Evolutionary conservation across 2,329 filamentous ascomycete species (phyloP).

Genomic region (Penicillium paneum): DNA sequence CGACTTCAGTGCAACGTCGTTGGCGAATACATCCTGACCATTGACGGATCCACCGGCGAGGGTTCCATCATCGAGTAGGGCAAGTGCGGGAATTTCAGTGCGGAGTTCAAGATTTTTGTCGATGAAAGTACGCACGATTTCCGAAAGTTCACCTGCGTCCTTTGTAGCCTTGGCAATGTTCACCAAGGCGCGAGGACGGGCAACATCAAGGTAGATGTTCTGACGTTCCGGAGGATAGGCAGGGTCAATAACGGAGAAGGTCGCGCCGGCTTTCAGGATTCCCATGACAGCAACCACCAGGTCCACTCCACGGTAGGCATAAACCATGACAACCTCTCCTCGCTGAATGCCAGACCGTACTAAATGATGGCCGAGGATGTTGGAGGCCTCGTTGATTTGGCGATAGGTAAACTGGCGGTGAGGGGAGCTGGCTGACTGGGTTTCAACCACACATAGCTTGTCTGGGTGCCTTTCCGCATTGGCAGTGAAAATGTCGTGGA

Average conservation of each 20-base stretch:
- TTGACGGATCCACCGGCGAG: slow-evolving; percentile 66
- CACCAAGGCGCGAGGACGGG: slow-evolving; percentile 69
- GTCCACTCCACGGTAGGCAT: slow-evolving; percentile 77
- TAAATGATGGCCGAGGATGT: slow-evolving; percentile 75
- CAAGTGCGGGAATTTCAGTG: slow-evolving; percentile 70
- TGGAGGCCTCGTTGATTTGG: slow-evolving; percentile 82
- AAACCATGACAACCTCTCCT: slow-evolving; percentile 93
- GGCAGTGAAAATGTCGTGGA: slow-evolving; percentile 44
- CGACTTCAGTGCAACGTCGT: slow-evolving; percentile 51
- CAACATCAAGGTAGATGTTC: slow-evolving; percentile 77
- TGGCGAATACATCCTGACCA: slow-evolving; percentile 65
- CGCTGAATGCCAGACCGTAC: slow-evolving; percentile 67
- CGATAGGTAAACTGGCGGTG: slow-evolving; percentile 73
- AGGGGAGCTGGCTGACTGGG: slow-evolving; percentile 50
- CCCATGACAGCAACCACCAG: slow-evolving; percentile 80
- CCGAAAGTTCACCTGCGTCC: slow-evolving; percentile 63
- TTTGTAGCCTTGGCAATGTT: slow-evolving; percentile 68
- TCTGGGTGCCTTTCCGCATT: slow-evolving; percentile 66
- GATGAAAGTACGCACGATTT: slow-evolving; percentile 65
- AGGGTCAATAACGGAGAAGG: slow-evolving; percentile 68
- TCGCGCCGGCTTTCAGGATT: slow-evolving; percentile 58
- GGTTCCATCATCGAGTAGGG: slow-evolving; percentile 66
- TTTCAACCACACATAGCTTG: slow-evolving; percentile 66
- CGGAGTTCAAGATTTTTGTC: slow-evolving; percentile 68
- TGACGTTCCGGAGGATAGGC: slow-evolving; percentile 77